Evolutionary conservation across 2,329 filamentous ascomycete genomes (phyloP).

Genomic region (Scedosporium minutisporum): DNA sequence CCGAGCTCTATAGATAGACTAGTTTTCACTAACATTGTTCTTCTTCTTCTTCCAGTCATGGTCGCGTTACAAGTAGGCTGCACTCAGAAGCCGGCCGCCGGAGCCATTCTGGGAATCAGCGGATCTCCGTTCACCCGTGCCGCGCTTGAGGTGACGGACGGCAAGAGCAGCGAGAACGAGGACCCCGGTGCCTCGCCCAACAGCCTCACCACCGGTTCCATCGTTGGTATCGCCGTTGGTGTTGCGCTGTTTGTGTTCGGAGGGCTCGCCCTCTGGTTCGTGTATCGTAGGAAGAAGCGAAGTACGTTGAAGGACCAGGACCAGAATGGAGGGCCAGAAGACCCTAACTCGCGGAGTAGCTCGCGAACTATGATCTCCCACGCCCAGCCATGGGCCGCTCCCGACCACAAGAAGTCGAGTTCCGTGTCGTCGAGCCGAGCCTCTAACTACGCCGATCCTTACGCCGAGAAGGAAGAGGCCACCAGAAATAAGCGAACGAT

Average conservation of each 20-base stretch:
- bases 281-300: slow-evolving; percentile 32
- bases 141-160: slow-evolving; percentile 28
- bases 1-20: not conserved
- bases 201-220: slow-evolving; percentile 35
- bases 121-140: slow-evolving; percentile 30
- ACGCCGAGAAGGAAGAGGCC: slow-evolving; percentile 25
- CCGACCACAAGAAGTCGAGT: slow-evolving; percentile 17
- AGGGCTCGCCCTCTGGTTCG: slow-evolving; percentile 30
- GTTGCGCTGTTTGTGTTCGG: slow-evolving; percentile 32
- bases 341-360: slow-evolving; percentile 7
- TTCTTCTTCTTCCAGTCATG: slow-evolving; percentile 26
- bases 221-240: slow-evolving; percentile 43
- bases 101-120: slow-evolving; percentile 28
- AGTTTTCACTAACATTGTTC: slow-evolving; percentile 11
- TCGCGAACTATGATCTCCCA: slow-evolving; percentile 2
- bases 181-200: slow-evolving; percentile 17
- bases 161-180: slow-evolving; percentile 15
- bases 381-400: slow-evolving; percentile 6
- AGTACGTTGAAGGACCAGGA: slow-evolving; percentile 3
- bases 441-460: slow-evolving; percentile 27
- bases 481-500: not conserved
- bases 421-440: slow-evolving; percentile 9
- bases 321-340: not conserved
- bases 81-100: slow-evolving; percentile 29
- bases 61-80: slow-evolving; percentile 38